Percentiles rank a stretch among this genome's conserved stretches.
Conservation (phyloP, 441 rosid species). For the Populus hybrid region DNA sequence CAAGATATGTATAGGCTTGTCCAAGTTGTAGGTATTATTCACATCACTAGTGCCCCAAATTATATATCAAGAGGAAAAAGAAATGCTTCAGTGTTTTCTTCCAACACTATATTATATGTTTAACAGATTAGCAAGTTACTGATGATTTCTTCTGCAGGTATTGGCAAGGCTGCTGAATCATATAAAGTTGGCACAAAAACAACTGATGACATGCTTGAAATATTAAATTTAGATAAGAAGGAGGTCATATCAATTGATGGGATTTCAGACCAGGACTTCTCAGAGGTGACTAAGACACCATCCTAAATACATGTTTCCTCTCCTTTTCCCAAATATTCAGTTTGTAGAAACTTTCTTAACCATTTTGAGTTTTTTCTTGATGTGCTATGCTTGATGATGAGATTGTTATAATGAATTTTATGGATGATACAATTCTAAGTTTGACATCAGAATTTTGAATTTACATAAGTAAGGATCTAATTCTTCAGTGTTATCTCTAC, state of each 20-base stretch:
- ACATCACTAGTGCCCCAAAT: constrained; percentile 20
- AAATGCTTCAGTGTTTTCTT: constrained; percentile 1
- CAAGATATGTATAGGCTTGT: constrained; percentile 86
- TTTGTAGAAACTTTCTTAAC: background rate
- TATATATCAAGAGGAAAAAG: constrained; percentile 16
- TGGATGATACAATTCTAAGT: background rate
- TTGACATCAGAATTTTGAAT: background rate
- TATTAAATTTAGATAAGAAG: constrained; percentile 68
- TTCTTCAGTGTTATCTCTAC: background rate
- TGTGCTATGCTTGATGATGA: background rate
- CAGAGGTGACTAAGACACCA: constrained; percentile 26
- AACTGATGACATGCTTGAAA: constrained; percentile 65
- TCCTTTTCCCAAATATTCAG: background rate
- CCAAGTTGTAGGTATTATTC: constrained; percentile 78
- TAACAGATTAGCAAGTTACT: background rate
- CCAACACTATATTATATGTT: background rate
- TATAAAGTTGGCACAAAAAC: constrained; percentile 64
- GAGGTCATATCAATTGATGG: constrained; percentile 70
- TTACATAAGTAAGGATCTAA: background rate
- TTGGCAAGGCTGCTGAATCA: constrained; percentile 55
- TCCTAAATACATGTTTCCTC: background rate
- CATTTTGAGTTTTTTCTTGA: background rate
- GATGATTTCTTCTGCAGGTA: constrained; percentile 49
- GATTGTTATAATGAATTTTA: background rate
- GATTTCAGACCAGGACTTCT: constrained; percentile 84